phyloP scores from a whole-genome alignment of 768 basidiomycete genomes.

The Tylopilus sp. region DNA sequence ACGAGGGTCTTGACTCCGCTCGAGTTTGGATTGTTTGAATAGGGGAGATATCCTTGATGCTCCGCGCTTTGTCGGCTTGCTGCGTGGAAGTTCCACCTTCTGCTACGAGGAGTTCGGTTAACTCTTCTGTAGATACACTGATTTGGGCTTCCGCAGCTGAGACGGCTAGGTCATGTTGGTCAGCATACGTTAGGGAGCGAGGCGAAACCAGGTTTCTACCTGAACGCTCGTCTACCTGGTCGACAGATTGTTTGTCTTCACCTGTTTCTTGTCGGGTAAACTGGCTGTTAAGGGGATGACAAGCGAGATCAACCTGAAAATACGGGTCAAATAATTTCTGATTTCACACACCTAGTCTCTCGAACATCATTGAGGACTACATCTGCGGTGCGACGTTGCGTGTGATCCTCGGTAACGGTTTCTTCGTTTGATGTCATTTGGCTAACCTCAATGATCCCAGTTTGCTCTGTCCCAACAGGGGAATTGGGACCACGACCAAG shows the following conservation, averaged over 20 bases:
- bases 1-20: background rate
- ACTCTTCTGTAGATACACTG: background rate
- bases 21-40: background rate
- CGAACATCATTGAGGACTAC: background rate
- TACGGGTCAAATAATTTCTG: background rate
- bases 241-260: background rate
- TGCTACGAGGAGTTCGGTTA: background rate
- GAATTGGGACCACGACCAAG: background rate
- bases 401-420: background rate
- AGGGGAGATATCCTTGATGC: background rate
- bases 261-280: background rate
- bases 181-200: background rate
- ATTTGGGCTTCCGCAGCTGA: background rate
- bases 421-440: background rate
- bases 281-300: background rate
- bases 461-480: background rate
- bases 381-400: background rate
- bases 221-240: background rate
- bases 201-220: background rate
- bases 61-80: background rate
- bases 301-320: background rate
- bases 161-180: background rate
- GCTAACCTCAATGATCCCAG: background rate
- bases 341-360: slow-evolving; percentile 1
- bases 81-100: background rate